Evolutionary conservation across 495 filamentous ascomycete species (phyloP), one percentile per base, ranked within the genome.

Genomic region (Xylaria castorea): DNA sequence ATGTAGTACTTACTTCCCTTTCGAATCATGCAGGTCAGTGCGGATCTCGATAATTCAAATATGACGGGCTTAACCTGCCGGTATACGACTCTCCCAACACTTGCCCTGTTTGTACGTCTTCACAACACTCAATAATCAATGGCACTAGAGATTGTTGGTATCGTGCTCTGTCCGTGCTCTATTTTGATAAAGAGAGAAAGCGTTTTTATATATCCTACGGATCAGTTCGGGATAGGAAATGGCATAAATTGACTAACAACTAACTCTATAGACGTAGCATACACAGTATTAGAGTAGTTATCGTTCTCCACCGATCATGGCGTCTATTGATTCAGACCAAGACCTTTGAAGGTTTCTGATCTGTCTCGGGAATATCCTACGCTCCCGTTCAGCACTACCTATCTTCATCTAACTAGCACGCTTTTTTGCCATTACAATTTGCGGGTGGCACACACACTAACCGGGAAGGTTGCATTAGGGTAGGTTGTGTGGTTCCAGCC

Each of bases 401-500:
- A 64, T 64, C 38, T 63, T n/a, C 36, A 30, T 42, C 38, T 42
- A n/a, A n/a, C n/a, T n/a, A 64, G 38, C 38, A 42, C 36, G 38
- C 61, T 62, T 62, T 62, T 62, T 38, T 22, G 60, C 60, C n/a
- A 30, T 22, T 22, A 18, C 36, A 25, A 30, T 64, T 44, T 68
- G n/a, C 68, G 4, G 40, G n/a, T 16, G n/a, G 58, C 42, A 62
- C 53, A 48, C 38, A 38, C 67, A 44, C n/a, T 32, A 62, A 44
- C 44, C 30, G 68, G 58, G 58, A 64, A 63, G 68, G 55, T 71
- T 32, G 44, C 44, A 71, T 71, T 71, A 63, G 67, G 55, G 67
- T 62, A 70, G 55, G 53, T 62, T 70, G 44, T 42, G 42, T 62
- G 57, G 68, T 71, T 40, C 68, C 68, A 71, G 68, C 44, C 68